These are phyloP conservation scores for Exophiala sideris DNA, from an alignment of 2,329 filamentous ascomycete species.

Conservation along the genomic window DNA sequence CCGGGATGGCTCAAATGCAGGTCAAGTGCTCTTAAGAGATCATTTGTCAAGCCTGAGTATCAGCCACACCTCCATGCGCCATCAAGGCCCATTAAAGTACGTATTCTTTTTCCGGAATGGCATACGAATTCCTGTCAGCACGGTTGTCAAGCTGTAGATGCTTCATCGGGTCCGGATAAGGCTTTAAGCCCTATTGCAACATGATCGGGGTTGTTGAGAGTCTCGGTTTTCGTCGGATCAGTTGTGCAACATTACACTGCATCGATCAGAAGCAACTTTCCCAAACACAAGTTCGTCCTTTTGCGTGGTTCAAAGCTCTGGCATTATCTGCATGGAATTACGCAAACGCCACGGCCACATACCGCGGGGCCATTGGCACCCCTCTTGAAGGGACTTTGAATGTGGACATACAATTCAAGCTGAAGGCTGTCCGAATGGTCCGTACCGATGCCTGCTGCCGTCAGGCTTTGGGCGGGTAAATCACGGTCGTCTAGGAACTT, in stretches of 20 bases:
- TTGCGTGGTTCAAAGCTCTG: conserved; percentile 6
- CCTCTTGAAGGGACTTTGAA: neutral
- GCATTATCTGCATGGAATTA: conserved; percentile 4
- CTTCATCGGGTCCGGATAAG: neutral
- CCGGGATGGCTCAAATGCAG: conserved; percentile 1
- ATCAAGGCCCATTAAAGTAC: conserved; percentile 9
- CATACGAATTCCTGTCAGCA: conserved; percentile 7
- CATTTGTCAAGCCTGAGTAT: conserved; percentile 14
- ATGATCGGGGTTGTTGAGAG: neutral
- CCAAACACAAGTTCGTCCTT: conserved; percentile 9
- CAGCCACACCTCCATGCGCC: conserved; percentile 7
- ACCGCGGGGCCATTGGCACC: too few relatives aligned
- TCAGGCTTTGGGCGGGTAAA: neutral
- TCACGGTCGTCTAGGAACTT: neutral
- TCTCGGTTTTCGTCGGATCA: neutral
- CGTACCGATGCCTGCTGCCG: conserved; percentile 19
- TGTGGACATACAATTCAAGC: neutral
- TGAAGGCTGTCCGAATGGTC: conserved; percentile 9
- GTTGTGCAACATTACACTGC: conserved; percentile 5
- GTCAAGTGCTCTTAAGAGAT: conserved; percentile 12
- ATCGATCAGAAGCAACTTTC: neutral
- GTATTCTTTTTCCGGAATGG: conserved; percentile 14
- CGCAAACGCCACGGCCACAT: too few relatives aligned
- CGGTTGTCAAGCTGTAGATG: neutral
- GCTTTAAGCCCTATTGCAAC: conserved; percentile 4